Conservation (phyloP, 352 stramenopile species). For the Phytophthora ramorum region DNA sequence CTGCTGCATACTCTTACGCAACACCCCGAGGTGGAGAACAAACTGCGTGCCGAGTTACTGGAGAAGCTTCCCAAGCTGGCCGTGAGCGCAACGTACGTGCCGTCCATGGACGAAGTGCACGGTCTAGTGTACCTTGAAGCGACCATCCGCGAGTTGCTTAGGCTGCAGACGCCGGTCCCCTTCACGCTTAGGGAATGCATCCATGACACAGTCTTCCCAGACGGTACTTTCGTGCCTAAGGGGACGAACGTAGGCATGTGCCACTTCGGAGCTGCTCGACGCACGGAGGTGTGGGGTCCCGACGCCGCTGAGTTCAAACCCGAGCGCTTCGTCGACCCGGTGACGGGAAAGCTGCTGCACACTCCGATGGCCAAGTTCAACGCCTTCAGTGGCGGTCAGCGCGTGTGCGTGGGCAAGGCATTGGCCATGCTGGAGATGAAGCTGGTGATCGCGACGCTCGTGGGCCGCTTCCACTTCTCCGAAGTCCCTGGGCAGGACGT, state of each 20-base stretch:
- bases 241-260: slow-evolving; percentile 59
- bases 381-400: slow-evolving; percentile 70
- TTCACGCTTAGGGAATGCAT: slow-evolving; percentile 43
- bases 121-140: slow-evolving; percentile 66
- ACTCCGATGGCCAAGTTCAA: slow-evolving; percentile 68
- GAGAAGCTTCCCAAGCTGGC: slow-evolving; percentile 46
- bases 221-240: slow-evolving; percentile 71
- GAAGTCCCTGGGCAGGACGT: slow-evolving; percentile 39
- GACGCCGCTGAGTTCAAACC: slow-evolving; percentile 52
- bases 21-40: slow-evolving; percentile 50
- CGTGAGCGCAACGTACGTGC: slow-evolving; percentile 27
- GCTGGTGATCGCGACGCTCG: slow-evolving; percentile 52
- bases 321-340: slow-evolving; percentile 55
- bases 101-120: slow-evolving; percentile 56
- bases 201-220: slow-evolving; percentile 57
- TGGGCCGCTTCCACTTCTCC: slow-evolving; percentile 55
- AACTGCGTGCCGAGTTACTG: slow-evolving; percentile 54
- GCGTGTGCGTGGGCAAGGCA: slow-evolving; percentile 68
- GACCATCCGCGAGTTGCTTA: slow-evolving; percentile 66
- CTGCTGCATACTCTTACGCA: slow-evolving; percentile 66
- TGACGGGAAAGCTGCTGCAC: slow-evolving; percentile 42
- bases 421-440: slow-evolving; percentile 84
- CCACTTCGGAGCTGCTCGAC: slow-evolving; percentile 57
- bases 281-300: slow-evolving; percentile 60
- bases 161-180: slow-evolving; percentile 60